Evolutionary conservation across 805 yeast species (phyloP).

Genomic region (Candida khao-thaluensis): DNA sequence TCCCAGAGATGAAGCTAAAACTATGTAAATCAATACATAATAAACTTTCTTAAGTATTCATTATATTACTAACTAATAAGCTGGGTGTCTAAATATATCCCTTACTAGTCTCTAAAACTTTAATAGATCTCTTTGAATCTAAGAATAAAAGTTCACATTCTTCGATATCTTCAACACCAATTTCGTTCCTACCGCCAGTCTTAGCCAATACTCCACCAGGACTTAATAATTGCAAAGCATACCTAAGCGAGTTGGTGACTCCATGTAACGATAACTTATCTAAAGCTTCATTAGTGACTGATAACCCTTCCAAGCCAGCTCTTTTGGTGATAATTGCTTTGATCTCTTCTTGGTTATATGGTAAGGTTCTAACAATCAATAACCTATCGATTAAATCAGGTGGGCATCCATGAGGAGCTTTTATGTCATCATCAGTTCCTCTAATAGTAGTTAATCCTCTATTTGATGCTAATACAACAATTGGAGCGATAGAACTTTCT

Average conservation of each 20-base stretch:
- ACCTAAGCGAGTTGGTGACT: slow-evolving; percentile 76
- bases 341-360: slow-evolving; percentile 84
- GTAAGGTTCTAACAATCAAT: slow-evolving; percentile 86
- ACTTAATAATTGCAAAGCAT: slow-evolving; percentile 84
- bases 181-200: slow-evolving; percentile 68
- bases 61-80: too few species aligned
- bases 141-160: slow-evolving; percentile 81
- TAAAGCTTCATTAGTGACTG: slow-evolving; percentile 66
- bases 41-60: neutral
- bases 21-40: neutral
- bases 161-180: slow-evolving; percentile 68
- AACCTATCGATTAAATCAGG: slow-evolving; percentile 90
- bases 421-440: slow-evolving; percentile 79
- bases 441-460: slow-evolving; percentile 89
- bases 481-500: slow-evolving; percentile 88
- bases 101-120: slow-evolving; percentile 54
- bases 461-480: slow-evolving; percentile 93
- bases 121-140: slow-evolving; percentile 78
- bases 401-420: slow-evolving; percentile 95
- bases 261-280: slow-evolving; percentile 75
- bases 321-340: slow-evolving; percentile 79
- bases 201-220: slow-evolving; percentile 86
- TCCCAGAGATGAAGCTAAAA: too few species aligned
- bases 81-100: slow-evolving; percentile 29
- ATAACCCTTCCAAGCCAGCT: slow-evolving; percentile 72